Percentiles rank a stretch among this genome's conserved stretches.
Conservation (phyloP, 371 early-diverging fungal genomes). For the Basidiobolus meristosporus region DNA sequence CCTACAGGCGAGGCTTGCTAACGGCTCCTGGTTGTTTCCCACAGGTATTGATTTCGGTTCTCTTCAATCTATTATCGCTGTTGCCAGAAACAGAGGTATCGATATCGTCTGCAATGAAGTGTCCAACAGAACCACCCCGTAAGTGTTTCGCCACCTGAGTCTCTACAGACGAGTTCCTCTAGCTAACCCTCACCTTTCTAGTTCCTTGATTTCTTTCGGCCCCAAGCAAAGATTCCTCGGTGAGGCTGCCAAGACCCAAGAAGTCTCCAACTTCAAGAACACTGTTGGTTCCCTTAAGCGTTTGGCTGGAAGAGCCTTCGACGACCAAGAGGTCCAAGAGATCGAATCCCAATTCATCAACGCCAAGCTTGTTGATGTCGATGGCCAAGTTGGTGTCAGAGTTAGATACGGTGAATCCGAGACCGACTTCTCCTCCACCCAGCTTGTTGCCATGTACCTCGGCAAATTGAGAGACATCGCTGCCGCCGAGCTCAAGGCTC, state of each 20-base stretch:
- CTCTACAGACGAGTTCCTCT: background rate
- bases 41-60: slow-evolving; percentile 92
- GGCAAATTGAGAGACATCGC: slow-evolving; percentile 82
- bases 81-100: slow-evolving; percentile 94
- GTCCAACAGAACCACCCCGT: slow-evolving; percentile 91
- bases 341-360: slow-evolving; percentile 67
- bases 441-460: slow-evolving; percentile 87
- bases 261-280: slow-evolving; percentile 89
- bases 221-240: slow-evolving; percentile 87
- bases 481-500: slow-evolving; percentile 55
- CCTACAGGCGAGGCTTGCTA: too few species aligned
- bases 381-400: slow-evolving; percentile 75
- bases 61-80: slow-evolving; percentile 86
- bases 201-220: slow-evolving; percentile 84
- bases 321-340: slow-evolving; percentile 73
- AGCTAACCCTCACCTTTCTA: slow-evolving; percentile 6
- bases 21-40: too few species aligned
- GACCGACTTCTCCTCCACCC: slow-evolving; percentile 63
- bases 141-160: slow-evolving; percentile 14
- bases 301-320: slow-evolving; percentile 79
- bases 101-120: slow-evolving; percentile 95
- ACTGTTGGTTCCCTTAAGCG: slow-evolving; percentile 91
- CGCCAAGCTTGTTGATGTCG: slow-evolving; percentile 54
- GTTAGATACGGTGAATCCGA: slow-evolving; percentile 34
- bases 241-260: slow-evolving; percentile 86